Evolutionary conservation across 108 stramenopile species (phyloP).

Genomic region (Thalassiosira profunda): DNA sequence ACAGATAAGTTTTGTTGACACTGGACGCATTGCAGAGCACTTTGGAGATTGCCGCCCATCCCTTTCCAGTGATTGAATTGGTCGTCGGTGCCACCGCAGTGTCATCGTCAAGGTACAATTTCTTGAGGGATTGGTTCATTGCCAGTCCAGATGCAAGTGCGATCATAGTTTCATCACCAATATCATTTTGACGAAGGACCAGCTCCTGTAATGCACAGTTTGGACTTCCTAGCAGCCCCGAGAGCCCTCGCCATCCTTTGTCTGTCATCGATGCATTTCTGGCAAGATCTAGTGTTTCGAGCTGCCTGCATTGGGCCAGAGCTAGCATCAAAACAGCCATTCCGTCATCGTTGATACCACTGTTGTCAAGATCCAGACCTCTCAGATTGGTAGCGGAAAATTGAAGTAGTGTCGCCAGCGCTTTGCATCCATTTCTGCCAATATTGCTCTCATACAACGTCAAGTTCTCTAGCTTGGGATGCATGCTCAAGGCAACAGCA

Average conservation of each 20-base stretch:
- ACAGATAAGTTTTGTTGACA: constrained; percentile 10
- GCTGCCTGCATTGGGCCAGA: too few species aligned
- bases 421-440: not conserved
- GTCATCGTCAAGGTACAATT: not conserved
- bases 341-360: too few species aligned
- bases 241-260: not conserved
- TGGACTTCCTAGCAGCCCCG: not conserved
- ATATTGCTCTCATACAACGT: not conserved
- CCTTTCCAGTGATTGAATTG: not conserved
- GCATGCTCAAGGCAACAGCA: too few species aligned
- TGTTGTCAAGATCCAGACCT: too few species aligned
- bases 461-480: not conserved
- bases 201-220: not conserved
- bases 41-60: constrained; percentile 1
- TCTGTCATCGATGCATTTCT: not conserved
- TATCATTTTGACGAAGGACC: not conserved
- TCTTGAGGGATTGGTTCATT: not conserved
- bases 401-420: too few species aligned
- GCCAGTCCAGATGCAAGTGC: not conserved
- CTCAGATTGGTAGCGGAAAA: too few species aligned
- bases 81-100: too few species aligned
- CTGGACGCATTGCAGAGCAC: not conserved
- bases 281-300: not conserved
- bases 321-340: too few species aligned
- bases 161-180: not conserved